Evolutionary conservation across 441 rosid genomes (phyloP).

Genomic region (Erodium texanum): DNA sequence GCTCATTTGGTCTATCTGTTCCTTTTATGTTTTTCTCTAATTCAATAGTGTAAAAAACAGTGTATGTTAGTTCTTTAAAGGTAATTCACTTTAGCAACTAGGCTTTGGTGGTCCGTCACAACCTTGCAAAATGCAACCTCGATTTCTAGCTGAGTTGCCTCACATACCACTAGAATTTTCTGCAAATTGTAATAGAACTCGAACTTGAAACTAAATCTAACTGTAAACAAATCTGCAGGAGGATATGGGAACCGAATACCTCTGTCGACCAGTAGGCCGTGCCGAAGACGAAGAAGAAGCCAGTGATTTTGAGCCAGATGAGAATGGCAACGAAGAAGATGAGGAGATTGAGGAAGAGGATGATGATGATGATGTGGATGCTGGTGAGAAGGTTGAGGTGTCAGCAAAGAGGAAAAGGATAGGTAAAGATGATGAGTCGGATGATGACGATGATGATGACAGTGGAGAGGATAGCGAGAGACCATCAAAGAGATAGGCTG

Average conservation of each 20-base stretch:
- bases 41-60: no score
- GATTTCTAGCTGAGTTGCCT: no score
- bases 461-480: slow-evolving; percentile 67
- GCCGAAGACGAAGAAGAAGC: slow-evolving; percentile 83
- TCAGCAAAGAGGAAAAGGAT: slow-evolving; percentile 67
- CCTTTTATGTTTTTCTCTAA: no score
- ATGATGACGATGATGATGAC: slow-evolving; percentile 47
- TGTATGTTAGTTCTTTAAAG: no score
- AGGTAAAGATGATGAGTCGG: slow-evolving; percentile 42
- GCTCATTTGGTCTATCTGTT: no score
- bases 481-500: slow-evolving; percentile 63
- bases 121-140: no score
- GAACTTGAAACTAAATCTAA: no score
- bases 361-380: slow-evolving; percentile 5
- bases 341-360: not conserved
- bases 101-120: no score
- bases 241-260: slow-evolving; percentile 78
- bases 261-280: slow-evolving; percentile 58
- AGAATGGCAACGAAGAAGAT: not conserved
- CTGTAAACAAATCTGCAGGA: slow-evolving; percentile 25
- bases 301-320: slow-evolving; percentile 55
- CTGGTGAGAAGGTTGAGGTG: slow-evolving; percentile 49
- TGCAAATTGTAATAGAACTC: no score
- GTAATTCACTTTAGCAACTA: no score
- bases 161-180: no score